Evolutionary conservation across 345 rosid genomes (phyloP).

Genomic region (Lumnitzera racemosa): DNA sequence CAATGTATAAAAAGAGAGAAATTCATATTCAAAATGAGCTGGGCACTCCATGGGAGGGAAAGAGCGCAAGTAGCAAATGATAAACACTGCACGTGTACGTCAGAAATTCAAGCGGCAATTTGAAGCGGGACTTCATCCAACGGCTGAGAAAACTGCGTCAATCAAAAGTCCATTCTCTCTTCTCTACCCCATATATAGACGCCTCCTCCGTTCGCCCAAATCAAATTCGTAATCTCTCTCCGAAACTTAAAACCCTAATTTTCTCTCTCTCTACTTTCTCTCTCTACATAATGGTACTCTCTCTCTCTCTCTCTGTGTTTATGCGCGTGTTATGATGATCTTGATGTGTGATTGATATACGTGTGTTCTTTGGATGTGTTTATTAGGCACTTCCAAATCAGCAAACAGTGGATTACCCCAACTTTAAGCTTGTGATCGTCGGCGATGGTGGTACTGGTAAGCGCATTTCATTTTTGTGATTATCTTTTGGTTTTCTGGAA

Average conservation of each 20-base stretch:
- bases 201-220: too few relatives aligned
- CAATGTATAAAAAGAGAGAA: too few relatives aligned
- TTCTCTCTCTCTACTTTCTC: too few relatives aligned
- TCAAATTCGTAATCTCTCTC: too few relatives aligned
- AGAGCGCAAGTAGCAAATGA: too few relatives aligned
- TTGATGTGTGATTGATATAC: neutral
- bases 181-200: neutral
- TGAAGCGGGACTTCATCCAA: conserved; percentile 4
- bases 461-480: neutral
- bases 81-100: too few relatives aligned
- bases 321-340: neutral
- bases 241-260: too few relatives aligned
- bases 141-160: conserved; percentile 16
- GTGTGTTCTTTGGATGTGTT: neutral
- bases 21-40: too few relatives aligned
- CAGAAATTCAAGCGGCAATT: too few relatives aligned
- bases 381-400: conserved; percentile 19
- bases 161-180: conserved; percentile 5
- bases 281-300: too few relatives aligned
- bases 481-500: neutral
- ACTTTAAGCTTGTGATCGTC: conserved; percentile 39
- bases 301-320: neutral
- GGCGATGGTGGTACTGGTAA: conserved; percentile 42
- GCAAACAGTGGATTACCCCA: conserved; percentile 27
- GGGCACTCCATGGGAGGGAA: too few relatives aligned